These are phyloP conservation scores for Starmerella vaccinii DNA, from an alignment of 805 yeast genomes.

Conservation along the genomic window DNA sequence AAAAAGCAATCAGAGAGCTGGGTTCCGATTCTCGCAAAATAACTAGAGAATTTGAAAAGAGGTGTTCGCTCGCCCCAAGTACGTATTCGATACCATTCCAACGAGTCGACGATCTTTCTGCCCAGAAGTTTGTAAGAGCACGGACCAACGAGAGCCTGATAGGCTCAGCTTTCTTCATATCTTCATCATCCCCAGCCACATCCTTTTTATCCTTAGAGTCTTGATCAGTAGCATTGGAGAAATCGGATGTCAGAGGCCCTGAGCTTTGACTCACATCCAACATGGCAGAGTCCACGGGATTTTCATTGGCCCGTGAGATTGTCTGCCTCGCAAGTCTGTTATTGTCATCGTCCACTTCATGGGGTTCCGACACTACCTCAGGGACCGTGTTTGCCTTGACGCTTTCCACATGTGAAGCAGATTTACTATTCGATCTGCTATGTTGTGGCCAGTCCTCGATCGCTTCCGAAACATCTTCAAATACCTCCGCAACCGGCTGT, in stretches of 20 bases:
- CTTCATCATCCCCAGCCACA: constrained; percentile 10
- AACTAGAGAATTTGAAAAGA: constrained; percentile 87
- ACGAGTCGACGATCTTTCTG: constrained; percentile 86
- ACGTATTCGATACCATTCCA: constrained; percentile 93
- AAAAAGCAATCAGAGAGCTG: constrained; percentile 84
- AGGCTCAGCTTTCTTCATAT: constrained; percentile 13
- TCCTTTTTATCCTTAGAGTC: background rate
- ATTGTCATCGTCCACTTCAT: constrained; percentile 12
- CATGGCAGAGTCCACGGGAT: background rate
- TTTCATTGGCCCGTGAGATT: background rate
- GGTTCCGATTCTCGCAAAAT: constrained; percentile 95
- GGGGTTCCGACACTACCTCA: background rate
- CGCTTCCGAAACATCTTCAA: constrained; percentile 69
- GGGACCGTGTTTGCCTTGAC: too few species aligned
- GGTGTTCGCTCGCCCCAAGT: constrained; percentile 66
- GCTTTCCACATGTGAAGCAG: background rate
- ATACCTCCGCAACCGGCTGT: constrained; percentile 83
- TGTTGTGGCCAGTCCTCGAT: constrained; percentile 27
- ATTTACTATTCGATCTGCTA: background rate
- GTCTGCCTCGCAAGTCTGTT: background rate
- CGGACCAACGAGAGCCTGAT: constrained; percentile 50
- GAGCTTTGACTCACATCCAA: background rate
- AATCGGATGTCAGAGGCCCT: background rate
- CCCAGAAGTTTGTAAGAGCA: constrained; percentile 87
- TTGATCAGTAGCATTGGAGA: background rate